Evolutionary conservation across 495 filamentous ascomycete genomes (phyloP).

Genomic region (Sordaria brevicollis): DNA sequence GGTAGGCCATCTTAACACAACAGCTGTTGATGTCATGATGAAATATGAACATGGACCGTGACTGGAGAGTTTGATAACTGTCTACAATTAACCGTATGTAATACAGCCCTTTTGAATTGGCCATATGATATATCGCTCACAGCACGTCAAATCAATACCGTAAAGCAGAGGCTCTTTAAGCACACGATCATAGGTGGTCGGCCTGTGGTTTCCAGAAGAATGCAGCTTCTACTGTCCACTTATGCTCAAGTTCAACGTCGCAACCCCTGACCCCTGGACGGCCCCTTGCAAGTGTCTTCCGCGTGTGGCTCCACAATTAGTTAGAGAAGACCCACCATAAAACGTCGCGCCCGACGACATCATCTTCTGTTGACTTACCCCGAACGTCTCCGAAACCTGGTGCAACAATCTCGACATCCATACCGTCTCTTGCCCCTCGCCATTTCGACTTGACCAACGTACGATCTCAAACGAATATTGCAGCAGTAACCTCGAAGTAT

Average conservation of each 20-base stretch:
- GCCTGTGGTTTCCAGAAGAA: not conserved
- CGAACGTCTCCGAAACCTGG: not conserved
- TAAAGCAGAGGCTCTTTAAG: not conserved
- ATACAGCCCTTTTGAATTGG: not conserved
- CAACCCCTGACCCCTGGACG: not conserved
- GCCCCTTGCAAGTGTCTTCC: not conserved
- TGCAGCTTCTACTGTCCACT: not conserved
- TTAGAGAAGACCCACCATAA: conserved; percentile 2
- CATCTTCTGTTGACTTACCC: not conserved
- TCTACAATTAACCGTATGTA: not conserved
- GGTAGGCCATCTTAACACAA: not conserved
- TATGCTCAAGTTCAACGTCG: not conserved
- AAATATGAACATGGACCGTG: not conserved
- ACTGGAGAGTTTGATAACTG: not conserved
- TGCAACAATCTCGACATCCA: not conserved
- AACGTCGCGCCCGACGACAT: conserved; percentile 1
- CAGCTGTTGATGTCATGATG: not conserved
- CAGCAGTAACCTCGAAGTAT: not conserved
- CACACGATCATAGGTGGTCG: not conserved
- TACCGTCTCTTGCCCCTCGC: not conserved
- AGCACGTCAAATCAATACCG: not conserved
- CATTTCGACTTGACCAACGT: not conserved
- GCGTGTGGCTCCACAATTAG: not conserved
- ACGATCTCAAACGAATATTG: not conserved
- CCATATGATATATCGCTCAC: not conserved